Base-by-base conservation (phyloP, 805 yeast species). In the Cyberlindnera americana region DNA sequence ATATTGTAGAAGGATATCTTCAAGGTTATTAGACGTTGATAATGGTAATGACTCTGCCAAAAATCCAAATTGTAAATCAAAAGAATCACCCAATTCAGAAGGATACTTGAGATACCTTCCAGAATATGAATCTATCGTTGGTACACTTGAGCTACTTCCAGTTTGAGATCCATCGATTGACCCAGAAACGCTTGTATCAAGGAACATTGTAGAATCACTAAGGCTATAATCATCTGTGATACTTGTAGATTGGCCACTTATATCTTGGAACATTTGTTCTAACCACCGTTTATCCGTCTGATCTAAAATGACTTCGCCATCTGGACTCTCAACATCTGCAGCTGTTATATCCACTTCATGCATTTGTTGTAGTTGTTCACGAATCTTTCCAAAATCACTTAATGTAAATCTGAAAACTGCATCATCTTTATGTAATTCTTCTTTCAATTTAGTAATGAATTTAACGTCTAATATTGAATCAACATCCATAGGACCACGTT, bases 221-320 rank as follows among this genome's bases (percentile, higher is more conserved):
- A 6, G 6, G 10, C 23, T 25, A 23, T 9, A 12, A 24, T 26
- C 31, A 13, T 12, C 23, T 4, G 16, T 18, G 29, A 39, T 37
- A 24, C 19, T 34, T 6, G 33, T 27, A 6, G 39, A 36, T 7
- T 33, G 38, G 5, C 22, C 29, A 13, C 28, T 24, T 23, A 43
- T 18, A 11, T 46, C 54, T 12, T 44, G 35, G 9, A 46, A n/a
- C 29, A 50, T 45, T 36, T 51, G 53, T 11, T 51, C 51, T 12
- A 54, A 25, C 59, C 59, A 54, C 24, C 40, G 46, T 16, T 40
- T 44, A 26, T 53, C 54, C 17, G 35, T 44, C 8, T 47, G 49
- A 26, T n/a, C 42, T 7, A 49, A 26, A n/a, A 39, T 17, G 10
- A 44, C 34, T 3, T 39, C 12, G 15, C 33, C 33, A 44, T 40